These are phyloP conservation scores for Arabidopsis lyrata DNA, from an alignment of 441 rosid genomes.

Conservation along the genomic window DNA sequence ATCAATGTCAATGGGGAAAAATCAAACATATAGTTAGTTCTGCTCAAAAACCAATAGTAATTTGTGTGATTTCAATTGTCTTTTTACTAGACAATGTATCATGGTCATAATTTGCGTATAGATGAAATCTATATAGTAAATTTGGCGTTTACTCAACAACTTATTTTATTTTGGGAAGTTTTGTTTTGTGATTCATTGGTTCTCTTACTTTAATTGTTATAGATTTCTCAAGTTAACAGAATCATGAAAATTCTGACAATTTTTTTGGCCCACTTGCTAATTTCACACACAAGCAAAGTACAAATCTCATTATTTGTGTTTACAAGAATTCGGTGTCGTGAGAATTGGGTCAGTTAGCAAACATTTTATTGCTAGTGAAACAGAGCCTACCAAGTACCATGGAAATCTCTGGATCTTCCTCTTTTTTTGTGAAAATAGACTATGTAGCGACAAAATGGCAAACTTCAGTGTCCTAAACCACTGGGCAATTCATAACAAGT, in stretches of 20 bases:
- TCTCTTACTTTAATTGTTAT: not conserved
- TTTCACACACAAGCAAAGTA: slow-evolving; percentile 1
- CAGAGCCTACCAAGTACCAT: not conserved
- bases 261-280: not conserved
- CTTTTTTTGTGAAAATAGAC: slow-evolving; percentile 59
- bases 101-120: not conserved
- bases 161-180: not conserved
- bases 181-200: not conserved
- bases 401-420: slow-evolving; percentile 18
- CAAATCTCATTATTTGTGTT: slow-evolving; percentile 6
- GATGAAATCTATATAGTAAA: not conserved
- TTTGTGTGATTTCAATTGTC: not conserved
- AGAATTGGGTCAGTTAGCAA: not conserved
- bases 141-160: not conserved
- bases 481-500: slow-evolving; percentile 42
- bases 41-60: not conserved
- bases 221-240: not conserved
- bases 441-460: slow-evolving; percentile 59
- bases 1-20: slow-evolving; percentile 36
- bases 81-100: slow-evolving; percentile 1
- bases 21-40: not conserved
- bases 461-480: slow-evolving; percentile 40
- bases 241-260: not conserved
- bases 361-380: not conserved
- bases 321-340: not conserved